Percentiles rank a stretch among this genome's conserved stretches.
These are phyloP conservation scores for Agrocybe pediades DNA, from an alignment of 768 basidiomycete species.

Conservation along the genomic window DNA sequence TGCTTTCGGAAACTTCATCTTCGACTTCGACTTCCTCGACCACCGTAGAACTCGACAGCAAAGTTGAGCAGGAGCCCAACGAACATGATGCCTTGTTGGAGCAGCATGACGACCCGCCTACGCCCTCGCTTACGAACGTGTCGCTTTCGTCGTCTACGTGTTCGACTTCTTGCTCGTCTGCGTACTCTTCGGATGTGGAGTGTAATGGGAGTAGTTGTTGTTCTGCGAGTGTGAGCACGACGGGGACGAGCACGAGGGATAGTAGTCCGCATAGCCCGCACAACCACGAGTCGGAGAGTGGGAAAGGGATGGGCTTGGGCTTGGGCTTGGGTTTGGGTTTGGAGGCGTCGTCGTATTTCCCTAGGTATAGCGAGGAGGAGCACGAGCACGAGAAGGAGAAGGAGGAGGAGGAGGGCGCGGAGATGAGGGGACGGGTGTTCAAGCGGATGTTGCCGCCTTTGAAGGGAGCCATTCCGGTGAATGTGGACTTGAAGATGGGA, in stretches of 20 bases:
- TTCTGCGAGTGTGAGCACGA: neutral
- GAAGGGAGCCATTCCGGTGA: neutral
- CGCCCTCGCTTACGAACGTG: conserved; percentile 36
- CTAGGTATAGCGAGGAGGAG: neutral
- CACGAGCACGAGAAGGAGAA: neutral
- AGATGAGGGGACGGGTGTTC: neutral
- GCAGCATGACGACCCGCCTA: conserved; percentile 29
- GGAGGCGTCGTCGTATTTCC: too few species aligned
- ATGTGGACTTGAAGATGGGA: too few species aligned
- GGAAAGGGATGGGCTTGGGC: neutral
- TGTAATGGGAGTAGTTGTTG: too few species aligned
- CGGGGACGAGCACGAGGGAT: neutral
- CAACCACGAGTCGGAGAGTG: neutral
- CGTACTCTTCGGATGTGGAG: conserved; percentile 10
- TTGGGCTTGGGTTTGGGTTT: neutral
- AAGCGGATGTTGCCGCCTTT: too few species aligned
- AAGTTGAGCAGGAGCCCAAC: too few species aligned
- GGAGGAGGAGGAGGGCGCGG: neutral
- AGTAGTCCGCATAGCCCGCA: neutral
- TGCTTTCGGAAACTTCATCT: conserved; percentile 5
- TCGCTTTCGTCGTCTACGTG: too few species aligned
- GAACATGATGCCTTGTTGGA: too few species aligned
- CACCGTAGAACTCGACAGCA: too few species aligned
- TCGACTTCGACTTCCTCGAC: conserved; percentile 28
- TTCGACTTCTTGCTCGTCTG: neutral